phyloP scores from a whole-genome alignment of 441 rosid species.

The Corymbia calophylla region DNA sequence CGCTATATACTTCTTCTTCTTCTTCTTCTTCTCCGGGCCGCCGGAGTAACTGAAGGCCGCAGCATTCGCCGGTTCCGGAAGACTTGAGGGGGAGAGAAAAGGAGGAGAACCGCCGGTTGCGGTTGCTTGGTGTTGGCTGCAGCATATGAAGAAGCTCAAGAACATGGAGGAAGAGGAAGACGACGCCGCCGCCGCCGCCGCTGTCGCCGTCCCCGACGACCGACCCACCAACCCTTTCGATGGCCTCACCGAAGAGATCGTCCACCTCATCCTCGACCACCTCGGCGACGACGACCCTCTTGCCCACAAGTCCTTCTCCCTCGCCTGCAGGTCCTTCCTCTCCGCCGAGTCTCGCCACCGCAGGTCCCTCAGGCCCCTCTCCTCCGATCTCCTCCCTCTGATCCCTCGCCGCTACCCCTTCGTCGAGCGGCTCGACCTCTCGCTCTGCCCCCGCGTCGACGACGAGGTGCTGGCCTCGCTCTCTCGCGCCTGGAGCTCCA shows the following conservation, averaged over 20 bases:
- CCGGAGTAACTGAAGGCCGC: background rate
- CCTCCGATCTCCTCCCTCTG: conserved; percentile 6
- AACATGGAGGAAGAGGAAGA: background rate
- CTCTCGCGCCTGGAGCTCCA: background rate
- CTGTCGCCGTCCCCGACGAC: background rate
- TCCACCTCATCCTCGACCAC: conserved; percentile 18
- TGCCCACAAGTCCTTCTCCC: conserved; percentile 22
- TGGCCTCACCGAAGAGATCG: conserved; percentile 15
- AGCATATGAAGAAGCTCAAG: background rate
- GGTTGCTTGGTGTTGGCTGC: background rate
- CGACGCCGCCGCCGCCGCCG: background rate
- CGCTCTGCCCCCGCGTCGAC: conserved; percentile 17
- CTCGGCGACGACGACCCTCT: conserved; percentile 12
- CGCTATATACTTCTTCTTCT: background rate
- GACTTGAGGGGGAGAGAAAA: background rate
- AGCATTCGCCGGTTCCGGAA: background rate
- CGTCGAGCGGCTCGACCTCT: conserved; percentile 17
- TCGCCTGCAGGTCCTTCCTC: conserved; percentile 15
- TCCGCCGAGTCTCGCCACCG: conserved; percentile 19
- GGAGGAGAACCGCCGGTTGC: background rate
- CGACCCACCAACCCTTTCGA: conserved; percentile 10
- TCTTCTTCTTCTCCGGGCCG: background rate
- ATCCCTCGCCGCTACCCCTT: conserved; percentile 13
- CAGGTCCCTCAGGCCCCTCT: conserved; percentile 10
- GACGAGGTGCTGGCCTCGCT: conserved; percentile 2